These are phyloP conservation scores for Epichloe baconii DNA, from an alignment of 2,329 filamentous ascomycete genomes.

Conservation along the genomic window DNA sequence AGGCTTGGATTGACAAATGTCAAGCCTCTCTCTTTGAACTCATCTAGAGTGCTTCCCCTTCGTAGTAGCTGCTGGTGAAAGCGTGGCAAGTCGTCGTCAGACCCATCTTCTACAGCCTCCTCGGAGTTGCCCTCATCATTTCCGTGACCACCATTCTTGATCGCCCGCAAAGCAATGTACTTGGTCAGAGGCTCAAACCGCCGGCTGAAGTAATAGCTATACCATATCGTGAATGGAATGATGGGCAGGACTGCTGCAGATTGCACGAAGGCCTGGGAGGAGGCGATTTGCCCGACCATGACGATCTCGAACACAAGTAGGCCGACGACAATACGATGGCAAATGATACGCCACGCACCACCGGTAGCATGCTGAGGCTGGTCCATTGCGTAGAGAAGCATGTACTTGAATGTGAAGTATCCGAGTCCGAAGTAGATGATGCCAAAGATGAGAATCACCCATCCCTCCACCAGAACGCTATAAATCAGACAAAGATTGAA, in stretches of 20 bases:
- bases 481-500: slow-evolving; percentile 96
- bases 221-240: slow-evolving; percentile 73
- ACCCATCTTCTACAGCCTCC: slow-evolving; percentile 22
- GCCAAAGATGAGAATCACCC: slow-evolving; percentile 69
- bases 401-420: slow-evolving; percentile 91
- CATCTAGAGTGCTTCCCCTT: slow-evolving; percentile 55
- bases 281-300: slow-evolving; percentile 74
- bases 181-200: slow-evolving; percentile 81
- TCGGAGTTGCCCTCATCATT: slow-evolving; percentile 26
- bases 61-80: slow-evolving; percentile 29
- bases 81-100: slow-evolving; percentile 29
- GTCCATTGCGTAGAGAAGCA: slow-evolving; percentile 95
- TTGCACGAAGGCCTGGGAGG: slow-evolving; percentile 59
- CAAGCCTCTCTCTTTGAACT: slow-evolving; percentile 55
- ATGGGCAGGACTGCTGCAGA: slow-evolving; percentile 65
- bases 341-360: slow-evolving; percentile 92
- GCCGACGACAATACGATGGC: slow-evolving; percentile 77
- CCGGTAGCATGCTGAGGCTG: slow-evolving; percentile 91
- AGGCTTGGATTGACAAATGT: slow-evolving; percentile 69
- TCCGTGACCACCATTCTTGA: slow-evolving; percentile 44
- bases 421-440: slow-evolving; percentile 73
- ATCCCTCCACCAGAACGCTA: slow-evolving; percentile 70
- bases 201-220: slow-evolving; percentile 65
- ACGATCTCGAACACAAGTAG: slow-evolving; percentile 81
- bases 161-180: slow-evolving; percentile 83